These are phyloP conservation scores for Lizonia empirigonia DNA, from an alignment of 2,329 filamentous ascomycete species.

Conservation along the genomic window DNA sequence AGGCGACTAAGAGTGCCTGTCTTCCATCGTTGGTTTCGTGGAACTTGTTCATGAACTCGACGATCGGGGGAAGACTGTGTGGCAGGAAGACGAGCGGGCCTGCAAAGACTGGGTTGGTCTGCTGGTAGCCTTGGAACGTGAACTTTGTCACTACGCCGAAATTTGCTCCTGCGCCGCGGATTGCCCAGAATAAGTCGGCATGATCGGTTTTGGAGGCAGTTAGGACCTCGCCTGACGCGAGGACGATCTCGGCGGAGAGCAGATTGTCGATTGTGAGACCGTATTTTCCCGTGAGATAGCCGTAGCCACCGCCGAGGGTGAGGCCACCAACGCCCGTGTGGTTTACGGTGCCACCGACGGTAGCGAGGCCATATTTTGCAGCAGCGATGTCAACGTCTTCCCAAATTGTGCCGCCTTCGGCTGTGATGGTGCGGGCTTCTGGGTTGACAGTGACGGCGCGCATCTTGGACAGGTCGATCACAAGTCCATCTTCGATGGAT, in stretches of 20 bases:
- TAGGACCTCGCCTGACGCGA: constrained; percentile 45
- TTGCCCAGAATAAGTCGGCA: constrained; percentile 48
- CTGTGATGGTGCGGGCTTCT: constrained; percentile 53
- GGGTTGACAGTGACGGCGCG: constrained; percentile 56
- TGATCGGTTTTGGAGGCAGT: constrained; percentile 35
- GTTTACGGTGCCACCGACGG: constrained; percentile 66
- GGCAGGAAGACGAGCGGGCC: constrained; percentile 46
- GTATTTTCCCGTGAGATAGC: constrained; percentile 60
- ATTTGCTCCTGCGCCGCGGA: constrained; percentile 47
- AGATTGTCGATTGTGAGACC: constrained; percentile 60
- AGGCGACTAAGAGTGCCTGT: constrained; percentile 35
- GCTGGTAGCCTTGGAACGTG: constrained; percentile 43
- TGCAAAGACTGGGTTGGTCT: constrained; percentile 41
- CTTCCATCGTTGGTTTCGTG: constrained; percentile 36
- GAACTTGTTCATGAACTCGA: constrained; percentile 40
- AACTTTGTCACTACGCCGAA: constrained; percentile 52
- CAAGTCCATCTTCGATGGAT: constrained; percentile 58
- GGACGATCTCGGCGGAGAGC: constrained; percentile 39
- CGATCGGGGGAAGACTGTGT: constrained; percentile 35
- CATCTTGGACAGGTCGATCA: constrained; percentile 62
- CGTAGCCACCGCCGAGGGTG: constrained; percentile 61
- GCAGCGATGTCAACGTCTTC: constrained; percentile 60
- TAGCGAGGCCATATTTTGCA: constrained; percentile 59
- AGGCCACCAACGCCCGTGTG: constrained; percentile 67
- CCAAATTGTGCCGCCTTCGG: constrained; percentile 61